Evolutionary conservation across 306 rosid genomes (phyloP), one percentile per base, ranked within the genome.

Genomic region (Abrus pulchellus): DNA sequence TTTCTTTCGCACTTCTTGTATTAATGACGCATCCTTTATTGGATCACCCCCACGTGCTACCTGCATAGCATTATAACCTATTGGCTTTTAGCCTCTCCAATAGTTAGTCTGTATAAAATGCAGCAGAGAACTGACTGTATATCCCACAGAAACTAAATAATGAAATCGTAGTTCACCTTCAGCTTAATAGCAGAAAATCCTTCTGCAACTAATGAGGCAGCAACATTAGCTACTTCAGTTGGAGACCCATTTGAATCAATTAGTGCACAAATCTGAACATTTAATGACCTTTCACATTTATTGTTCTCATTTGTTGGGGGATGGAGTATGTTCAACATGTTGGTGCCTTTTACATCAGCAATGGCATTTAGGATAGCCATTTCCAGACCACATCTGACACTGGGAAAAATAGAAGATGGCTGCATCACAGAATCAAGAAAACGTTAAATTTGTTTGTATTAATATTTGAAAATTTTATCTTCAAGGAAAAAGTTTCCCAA

Each of bases 321-420:
- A 85, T 84, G 87, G 30, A 93, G 85, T 87, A 83, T 77, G 77
- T 87, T 84, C 64, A 93, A 71, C 82, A 95, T 76, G 82, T 81
- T 88, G 68, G 90, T 88, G 81, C 89, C 86, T 71, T 88, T 87
- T 59, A 88, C 87, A 71, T 82, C 71, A 44, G 96, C 97, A 72
- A 95, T 84, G 77, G 94, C 97, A 90, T 91, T 90, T 68, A 95
- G 95, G 85, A 95, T 85, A 67, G 97, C 98, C 99, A 95, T 90
- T 90, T 95, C 99, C 90, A 95, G 84, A 84, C 99, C 99, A 89
- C 99, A 95, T 90, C 98, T 90, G 75, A 95, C 96, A 82, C 98
- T 95, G 52, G 99, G 97, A 86, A 90, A 88, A 87, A 94, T 85
- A 62, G 94, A 93, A 80, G 81, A 77, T 75, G 95, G 95, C 97